Conservation (phyloP, 306 rosid species). For the Cucumis melo region DNA sequence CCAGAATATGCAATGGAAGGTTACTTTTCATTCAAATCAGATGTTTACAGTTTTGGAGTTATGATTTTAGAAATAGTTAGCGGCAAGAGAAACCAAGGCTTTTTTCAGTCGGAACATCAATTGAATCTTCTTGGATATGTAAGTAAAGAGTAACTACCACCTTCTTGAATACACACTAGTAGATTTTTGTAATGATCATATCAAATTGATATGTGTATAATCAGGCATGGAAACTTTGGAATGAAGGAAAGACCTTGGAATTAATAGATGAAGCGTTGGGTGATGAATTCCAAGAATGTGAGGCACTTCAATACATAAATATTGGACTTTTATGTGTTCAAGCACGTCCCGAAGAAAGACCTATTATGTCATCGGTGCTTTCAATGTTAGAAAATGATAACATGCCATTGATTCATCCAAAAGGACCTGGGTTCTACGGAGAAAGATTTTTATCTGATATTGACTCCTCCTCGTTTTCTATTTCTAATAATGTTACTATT, state of each 20-base stretch:
- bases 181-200: neutral
- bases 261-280: conserved; percentile 2
- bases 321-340: conserved; percentile 20
- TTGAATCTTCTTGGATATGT: conserved; percentile 20
- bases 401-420: conserved; percentile 3
- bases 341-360: conserved; percentile 12
- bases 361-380: conserved; percentile 15
- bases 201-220: neutral
- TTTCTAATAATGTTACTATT: neutral
- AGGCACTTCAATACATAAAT: conserved; percentile 10
- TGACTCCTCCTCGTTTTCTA: neutral
- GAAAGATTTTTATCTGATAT: neutral
- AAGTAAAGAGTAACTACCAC: neutral
- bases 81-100: conserved; percentile 21
- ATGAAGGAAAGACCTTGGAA: conserved; percentile 5
- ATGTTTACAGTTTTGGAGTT: conserved; percentile 40
- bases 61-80: conserved; percentile 32
- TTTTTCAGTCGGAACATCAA: conserved; percentile 7
- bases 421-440: conserved; percentile 11
- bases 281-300: neutral
- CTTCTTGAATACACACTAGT: too few species aligned
- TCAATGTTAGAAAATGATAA: conserved; percentile 12
- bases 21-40: conserved; percentile 18
- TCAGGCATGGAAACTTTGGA: conserved; percentile 19
- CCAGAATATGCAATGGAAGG: conserved; percentile 23